Base-by-base conservation (phyloP, 2,329 filamentous ascomycete species). In the Eutypella sp. region DNA sequence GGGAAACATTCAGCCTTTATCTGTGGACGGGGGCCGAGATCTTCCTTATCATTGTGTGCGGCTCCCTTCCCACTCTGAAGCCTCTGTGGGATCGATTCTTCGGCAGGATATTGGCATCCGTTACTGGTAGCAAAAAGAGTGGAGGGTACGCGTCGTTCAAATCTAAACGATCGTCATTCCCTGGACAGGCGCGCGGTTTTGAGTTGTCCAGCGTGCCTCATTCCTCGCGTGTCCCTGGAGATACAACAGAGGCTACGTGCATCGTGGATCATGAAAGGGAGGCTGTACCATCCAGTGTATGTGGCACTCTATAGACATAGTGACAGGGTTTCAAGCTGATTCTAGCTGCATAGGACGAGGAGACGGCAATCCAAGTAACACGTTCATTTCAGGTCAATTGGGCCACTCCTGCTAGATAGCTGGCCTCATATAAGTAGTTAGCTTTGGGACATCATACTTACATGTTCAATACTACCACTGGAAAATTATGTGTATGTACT, bases 11-110 rank as follows among this genome's bases (percentile, higher is more conserved):
- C 18, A 19, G 22, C 2, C 41, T 47, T 3, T 47, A 44, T 31
- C 10, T 33, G 4, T 47, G 46, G 46, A 45, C 46, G 5, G 13
- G 41, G 8, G 13, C 22, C 6, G 46, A 47, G 31, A 47, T 47
- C 11, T 44, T 47, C 23, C 6, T 47, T n/a, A 40, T 47, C 10
- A 22, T 37, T 3, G 11, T 47, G 2, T 47, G 46, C 18, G 46
- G 24, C 13, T 47, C n/a, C 7, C 22, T 47, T 18, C 41, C 41
- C 7, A 37, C 46, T 2, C 19, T 40, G 13, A 36, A 22, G 15
- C 41, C 46, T 10, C n/a, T 47, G 27, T 44, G 46, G 42, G 19
- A 42, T 13, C 7, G 13, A 29, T 8, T 29, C 13, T 7, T 29
- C 25, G 8, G 13, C 13, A 13, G 25, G 7, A 7, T 7, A 29